Conservation (phyloP, 2,329 filamentous ascomycete genomes). For the Pyrenophora teres region DNA sequence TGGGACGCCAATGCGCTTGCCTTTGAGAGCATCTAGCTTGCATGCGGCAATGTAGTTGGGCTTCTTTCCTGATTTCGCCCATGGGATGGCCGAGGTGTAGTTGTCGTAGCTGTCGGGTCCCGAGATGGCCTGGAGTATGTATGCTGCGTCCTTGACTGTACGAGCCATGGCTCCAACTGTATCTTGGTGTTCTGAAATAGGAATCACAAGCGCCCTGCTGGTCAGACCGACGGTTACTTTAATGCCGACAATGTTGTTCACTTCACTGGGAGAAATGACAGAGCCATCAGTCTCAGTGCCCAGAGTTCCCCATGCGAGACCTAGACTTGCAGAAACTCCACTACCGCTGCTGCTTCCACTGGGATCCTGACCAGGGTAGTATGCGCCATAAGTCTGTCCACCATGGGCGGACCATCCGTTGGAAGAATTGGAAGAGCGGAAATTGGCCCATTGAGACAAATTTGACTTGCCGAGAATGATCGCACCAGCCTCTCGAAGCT, state of each 20-base stretch:
- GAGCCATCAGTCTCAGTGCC: slow-evolving; percentile 69
- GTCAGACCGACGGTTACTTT: slow-evolving; percentile 66
- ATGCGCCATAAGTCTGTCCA: slow-evolving; percentile 66
- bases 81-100: slow-evolving; percentile 63
- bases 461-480: slow-evolving; percentile 71
- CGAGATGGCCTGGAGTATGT: slow-evolving; percentile 63
- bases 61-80: slow-evolving; percentile 42
- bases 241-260: slow-evolving; percentile 69
- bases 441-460: slow-evolving; percentile 69
- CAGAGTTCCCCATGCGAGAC: slow-evolving; percentile 62
- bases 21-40: slow-evolving; percentile 57
- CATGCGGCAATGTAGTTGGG: slow-evolving; percentile 68
- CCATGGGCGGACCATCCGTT: slow-evolving; percentile 69
- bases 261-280: slow-evolving; percentile 61
- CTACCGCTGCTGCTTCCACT: slow-evolving; percentile 55
- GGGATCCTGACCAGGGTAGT: slow-evolving; percentile 66
- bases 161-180: slow-evolving; percentile 63
- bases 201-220: slow-evolving; percentile 66
- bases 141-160: slow-evolving; percentile 63
- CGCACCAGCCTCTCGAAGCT: slow-evolving; percentile 64
- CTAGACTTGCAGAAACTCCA: slow-evolving; percentile 63
- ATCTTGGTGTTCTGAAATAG: slow-evolving; percentile 63
- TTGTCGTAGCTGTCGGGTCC: slow-evolving; percentile 60
- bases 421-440: slow-evolving; percentile 59
- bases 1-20: slow-evolving; percentile 68